Evolutionary conservation across 202 grass and related monocot species (phyloP), one percentile per base, ranked within the genome.

Genomic region (Zoysia matrella): DNA sequence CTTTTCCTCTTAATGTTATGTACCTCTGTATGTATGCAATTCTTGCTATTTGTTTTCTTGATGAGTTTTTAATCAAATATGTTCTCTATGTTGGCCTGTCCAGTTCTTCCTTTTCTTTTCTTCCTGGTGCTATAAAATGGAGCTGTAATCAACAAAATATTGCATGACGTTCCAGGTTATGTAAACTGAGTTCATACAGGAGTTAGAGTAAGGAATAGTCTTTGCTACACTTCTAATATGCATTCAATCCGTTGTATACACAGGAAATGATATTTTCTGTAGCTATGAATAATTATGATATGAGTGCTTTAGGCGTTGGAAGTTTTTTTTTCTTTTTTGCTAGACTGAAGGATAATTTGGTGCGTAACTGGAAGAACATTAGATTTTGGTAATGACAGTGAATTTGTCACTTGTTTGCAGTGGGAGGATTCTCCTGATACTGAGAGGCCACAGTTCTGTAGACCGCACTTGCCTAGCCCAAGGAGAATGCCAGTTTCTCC

Each of bases 401-500:
- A 85, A 67, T 54, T 62, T n/a, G 44, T n/a, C 15, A 1, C 45
- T 91, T 89, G 13, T 87, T 86, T 91, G 73, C 77, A 94, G 92
- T 91, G 88, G 92, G 84, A 78, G 52, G 92, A 91, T 4, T 80
- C 78, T 2, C 75, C 81, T 78, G 77, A 80, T 58, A 68, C 81
- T 47, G 83, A 84, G 7, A 11, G 22, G 52, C 69, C 88, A 47
- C 47, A 44, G 11, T 62, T 41, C 54, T 58, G 46, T 60, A 89
- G 79, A 65, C 89, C 74, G 18, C 66, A 69, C 73, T 79, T 94
- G 66, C 64, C 77, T 72, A 89, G 68, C 68, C 88, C 88, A 76
- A 86, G 80, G 62, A 82, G 69, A 78, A 73, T 41, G 40, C 43
- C 40, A 10, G 67, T 88, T 89, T 94, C 92, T 82, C 92, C 92